phyloP scores from a whole-genome alignment of 31 red algal species.

The Odonthalia washingtoniensis region DNA sequence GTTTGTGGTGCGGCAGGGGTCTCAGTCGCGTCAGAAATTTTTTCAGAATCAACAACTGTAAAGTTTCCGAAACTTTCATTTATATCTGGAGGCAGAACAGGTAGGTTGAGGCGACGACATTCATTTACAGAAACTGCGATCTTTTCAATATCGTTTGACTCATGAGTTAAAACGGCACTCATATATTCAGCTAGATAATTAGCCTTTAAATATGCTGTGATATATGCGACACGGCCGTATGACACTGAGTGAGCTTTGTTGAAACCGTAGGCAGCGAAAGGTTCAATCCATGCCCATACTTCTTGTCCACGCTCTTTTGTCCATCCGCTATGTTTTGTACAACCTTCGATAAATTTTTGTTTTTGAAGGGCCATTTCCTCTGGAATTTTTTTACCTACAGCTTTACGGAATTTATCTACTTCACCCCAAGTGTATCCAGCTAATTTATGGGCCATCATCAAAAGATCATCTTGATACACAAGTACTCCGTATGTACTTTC shows the following conservation, averaged over 20 bases:
- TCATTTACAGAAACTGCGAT: conserved; percentile 44
- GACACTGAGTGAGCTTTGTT: conserved; percentile 83
- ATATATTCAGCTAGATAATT: conserved; percentile 79
- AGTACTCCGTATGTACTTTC: conserved; percentile 73
- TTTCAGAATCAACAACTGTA: neutral
- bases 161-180: neutral
- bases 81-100: conserved; percentile 43
- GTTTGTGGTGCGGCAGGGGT: neutral
- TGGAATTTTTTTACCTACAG: conserved; percentile 82
- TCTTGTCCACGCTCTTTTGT: neutral
- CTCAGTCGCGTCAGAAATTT: no score
- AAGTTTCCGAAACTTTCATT: conserved; percentile 43
- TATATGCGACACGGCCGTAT: conserved; percentile 70
- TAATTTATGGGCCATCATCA: conserved; percentile 62
- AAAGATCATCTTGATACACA: conserved; percentile 83
- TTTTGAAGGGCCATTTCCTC: conserved; percentile 68
- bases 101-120: neutral
- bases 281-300: conserved; percentile 53
- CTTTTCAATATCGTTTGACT: conserved; percentile 50
- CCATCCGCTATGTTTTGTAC: conserved; percentile 17
- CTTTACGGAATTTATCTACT: conserved; percentile 74
- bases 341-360: conserved; percentile 53
- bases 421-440: conserved; percentile 77
- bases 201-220: conserved; percentile 81
- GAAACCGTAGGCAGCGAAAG: conserved; percentile 85